Base-by-base conservation (phyloP, 139 green algal genomes). In the Chlorella sp. region DNA sequence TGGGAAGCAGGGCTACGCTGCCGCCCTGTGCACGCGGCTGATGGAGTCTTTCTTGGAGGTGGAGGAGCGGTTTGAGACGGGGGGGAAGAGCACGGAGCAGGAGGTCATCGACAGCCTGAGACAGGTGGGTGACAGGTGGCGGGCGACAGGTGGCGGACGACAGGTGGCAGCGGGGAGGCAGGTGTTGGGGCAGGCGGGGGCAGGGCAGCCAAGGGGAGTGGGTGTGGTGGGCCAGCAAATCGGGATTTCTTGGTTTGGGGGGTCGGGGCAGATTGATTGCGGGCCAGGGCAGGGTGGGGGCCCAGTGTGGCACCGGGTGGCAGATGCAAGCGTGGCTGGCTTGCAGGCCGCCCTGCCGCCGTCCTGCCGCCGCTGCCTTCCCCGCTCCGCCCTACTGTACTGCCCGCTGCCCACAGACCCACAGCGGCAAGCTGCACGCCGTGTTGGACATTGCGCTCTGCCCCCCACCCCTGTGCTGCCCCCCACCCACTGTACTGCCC, bases 101-200 rank as follows among this genome's bases (percentile, higher is more conserved):
- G 97, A 99, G 89, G 94, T 98, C 40, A 95, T 99, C 68, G 97
- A 99, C 87, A 83, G 84, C 16, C 92, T 99, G 87, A 94, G 97
- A 82, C 94, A 97, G 92, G 92, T 48, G n/a, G 53, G 90, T 77
- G 42, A 77, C 37, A 88, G 80, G 83, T 16, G 57, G 81, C 9
- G 39, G 40, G 53, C 14, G 14, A 7, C 40, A 36, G 42, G 79
- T 68, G 15, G 60, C 15, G 60, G 15, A 68, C 18, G 60, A 68
- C 15, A 14, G 64, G 64, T 2, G 21, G 64, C 64, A 28, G 42
- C 24, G 15, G 42, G 80, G 28, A 40, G 40, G 80, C 14, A 60
- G 80, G 0, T 2, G 0, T 0, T 61, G 77, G 3, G 42, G 80
- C 48, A 40, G 0, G 40, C 53, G 12, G 42, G 28, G 71, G 42